A percentile compares a stretch with the other conserved stretches of the same genome.
These are phyloP conservation scores for Cercospora zeae-maydis DNA, from an alignment of 2,329 filamentous ascomycete genomes.

Conservation along the genomic window DNA sequence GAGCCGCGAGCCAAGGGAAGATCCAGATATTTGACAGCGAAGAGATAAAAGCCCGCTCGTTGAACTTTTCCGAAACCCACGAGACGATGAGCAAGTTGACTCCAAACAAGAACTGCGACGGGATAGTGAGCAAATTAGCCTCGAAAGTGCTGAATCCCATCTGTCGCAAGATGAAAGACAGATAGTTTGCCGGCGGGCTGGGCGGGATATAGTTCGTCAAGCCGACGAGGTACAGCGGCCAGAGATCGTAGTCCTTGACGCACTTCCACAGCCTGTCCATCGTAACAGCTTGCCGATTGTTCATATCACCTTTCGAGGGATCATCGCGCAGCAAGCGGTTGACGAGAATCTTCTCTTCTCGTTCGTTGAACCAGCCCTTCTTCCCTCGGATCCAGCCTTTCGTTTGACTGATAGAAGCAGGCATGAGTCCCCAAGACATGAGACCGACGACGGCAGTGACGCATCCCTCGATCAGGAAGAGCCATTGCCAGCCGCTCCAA, in stretches of 20 bases:
- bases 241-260: slow-evolving; percentile 42
- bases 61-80: slow-evolving; percentile 49
- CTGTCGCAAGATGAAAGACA: slow-evolving; percentile 47
- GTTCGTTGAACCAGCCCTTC: slow-evolving; percentile 53
- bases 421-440: slow-evolving; percentile 38
- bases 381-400: slow-evolving; percentile 61
- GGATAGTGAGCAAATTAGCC: slow-evolving; percentile 62
- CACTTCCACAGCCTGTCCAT: slow-evolving; percentile 38
- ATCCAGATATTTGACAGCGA: slow-evolving; percentile 50
- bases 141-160: slow-evolving; percentile 52
- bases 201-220: slow-evolving; percentile 49
- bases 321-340: slow-evolving; percentile 61
- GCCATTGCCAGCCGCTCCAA: slow-evolving; percentile 25
- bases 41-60: slow-evolving; percentile 50
- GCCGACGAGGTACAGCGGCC: slow-evolving; percentile 25
- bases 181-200: slow-evolving; percentile 50
- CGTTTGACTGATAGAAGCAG: slow-evolving; percentile 59
- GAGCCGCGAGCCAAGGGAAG: slow-evolving; percentile 55
- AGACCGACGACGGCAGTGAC: slow-evolving; percentile 33
- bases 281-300: slow-evolving; percentile 55
- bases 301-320: slow-evolving; percentile 53
- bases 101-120: slow-evolving; percentile 33
- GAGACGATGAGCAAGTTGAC: slow-evolving; percentile 48
- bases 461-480: slow-evolving; percentile 36
- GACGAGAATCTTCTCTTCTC: slow-evolving; percentile 64